Evolutionary conservation across 2,329 filamentous ascomycete genomes (phyloP), one percentile per base, ranked within the genome.

Genomic region (Colletotrichum zoysiae): DNA sequence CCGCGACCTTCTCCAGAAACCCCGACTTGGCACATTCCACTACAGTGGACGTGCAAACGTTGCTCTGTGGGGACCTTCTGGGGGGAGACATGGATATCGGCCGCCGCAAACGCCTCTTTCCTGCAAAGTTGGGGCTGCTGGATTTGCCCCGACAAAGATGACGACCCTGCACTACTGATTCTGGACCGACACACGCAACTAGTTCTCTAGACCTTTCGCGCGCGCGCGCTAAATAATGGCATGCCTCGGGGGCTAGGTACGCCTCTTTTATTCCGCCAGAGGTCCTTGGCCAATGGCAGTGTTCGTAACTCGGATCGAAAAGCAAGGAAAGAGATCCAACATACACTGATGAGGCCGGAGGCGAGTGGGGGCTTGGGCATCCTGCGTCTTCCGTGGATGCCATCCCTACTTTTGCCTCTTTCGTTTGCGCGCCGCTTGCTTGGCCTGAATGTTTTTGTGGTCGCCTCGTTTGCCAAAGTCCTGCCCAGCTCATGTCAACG

Each of bases 21-120:
- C 26, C 63, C 20, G 14, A 44, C 50, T 50, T 50, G 63, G 56
- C 20, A n/a, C 20, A 63, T 51, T 44, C 65, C 69, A 63, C 38
- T 30, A 53, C 30, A 33, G 30, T 23, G 65, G 69, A 68, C 58
- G 58, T 71, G 58, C 64, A 65, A 71, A 53, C 65, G 65, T 58
- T 68, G 69, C 50, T 59, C 65, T 68, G 69, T 44, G 68, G 68
- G 68, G 68, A 63, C 38, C 38, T 40, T 40, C 38, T 14, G 11
- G 11, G 38, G 12, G 40, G 40, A 11, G 14, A 42, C 40, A 42
- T 42, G 40, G 40, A 18, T 42, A 18, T 42, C 40, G 40, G 40
- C 40, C 40, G 40, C 51, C 35, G 20, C 23, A 58, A 48, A 35
- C 56, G 33, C 51, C 30, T 35, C 56, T 40, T 57, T 18, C 40